phyloP scores from a whole-genome alignment of 306 rosid species.

The Sesbania bispinosa region DNA sequence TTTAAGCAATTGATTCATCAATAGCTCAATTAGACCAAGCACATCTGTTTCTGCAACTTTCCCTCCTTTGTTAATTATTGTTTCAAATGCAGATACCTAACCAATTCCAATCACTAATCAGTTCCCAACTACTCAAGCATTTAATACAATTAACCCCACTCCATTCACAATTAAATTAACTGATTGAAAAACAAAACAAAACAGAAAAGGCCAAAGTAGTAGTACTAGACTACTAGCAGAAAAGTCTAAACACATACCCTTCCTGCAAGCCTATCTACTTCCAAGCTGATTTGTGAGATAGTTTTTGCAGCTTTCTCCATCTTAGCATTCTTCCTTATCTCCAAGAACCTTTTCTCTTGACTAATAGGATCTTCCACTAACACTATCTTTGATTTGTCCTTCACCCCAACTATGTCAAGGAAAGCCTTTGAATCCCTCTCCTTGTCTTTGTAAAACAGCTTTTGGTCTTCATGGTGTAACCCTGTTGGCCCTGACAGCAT shows the following conservation, averaged over 20 bases:
- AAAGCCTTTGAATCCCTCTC: constrained; percentile 95
- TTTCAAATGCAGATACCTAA: constrained; percentile 85
- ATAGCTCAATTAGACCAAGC: constrained; percentile 63
- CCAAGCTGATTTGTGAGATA: constrained; percentile 83
- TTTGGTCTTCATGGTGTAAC: constrained; percentile 86
- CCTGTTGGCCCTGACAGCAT: constrained; percentile 85
- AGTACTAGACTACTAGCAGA: no score
- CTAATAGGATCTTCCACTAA: constrained; percentile 83
- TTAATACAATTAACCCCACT: constrained; percentile 7
- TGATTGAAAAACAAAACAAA: neutral
- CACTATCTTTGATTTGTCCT: constrained; percentile 76
- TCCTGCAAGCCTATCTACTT: constrained; percentile 82
- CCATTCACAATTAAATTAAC: neutral
- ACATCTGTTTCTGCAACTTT: constrained; percentile 77
- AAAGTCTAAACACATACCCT: constrained; percentile 59
- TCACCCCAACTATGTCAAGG: constrained; percentile 76
- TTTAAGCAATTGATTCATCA: constrained; percentile 90
- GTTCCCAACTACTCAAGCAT: constrained; percentile 20
- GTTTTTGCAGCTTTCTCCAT: constrained; percentile 86
- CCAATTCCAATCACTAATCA: constrained; percentile 29
- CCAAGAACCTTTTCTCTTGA: constrained; percentile 73
- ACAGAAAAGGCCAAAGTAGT: neutral
- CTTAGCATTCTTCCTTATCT: constrained; percentile 79
- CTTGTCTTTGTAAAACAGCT: constrained; percentile 73
- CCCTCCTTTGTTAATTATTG: constrained; percentile 70